Conservation (phyloP, 768 basidiomycete species). For the Rhodotorula babjevae region DNA sequence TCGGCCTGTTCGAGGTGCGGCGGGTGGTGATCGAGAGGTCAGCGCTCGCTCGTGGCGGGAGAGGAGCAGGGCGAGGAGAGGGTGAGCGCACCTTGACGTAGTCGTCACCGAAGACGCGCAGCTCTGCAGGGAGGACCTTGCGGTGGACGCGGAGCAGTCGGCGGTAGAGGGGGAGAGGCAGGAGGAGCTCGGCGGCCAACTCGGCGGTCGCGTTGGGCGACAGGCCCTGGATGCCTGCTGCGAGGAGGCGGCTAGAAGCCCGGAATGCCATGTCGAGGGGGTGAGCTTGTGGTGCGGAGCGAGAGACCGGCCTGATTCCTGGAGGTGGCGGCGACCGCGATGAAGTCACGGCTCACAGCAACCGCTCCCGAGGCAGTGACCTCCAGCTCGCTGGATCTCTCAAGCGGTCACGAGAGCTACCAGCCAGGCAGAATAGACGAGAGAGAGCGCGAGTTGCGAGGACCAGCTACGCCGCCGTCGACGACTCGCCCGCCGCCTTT, state of each 20-base stretch:
- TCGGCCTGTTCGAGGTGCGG: constrained; percentile 56
- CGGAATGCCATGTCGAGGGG: constrained; percentile 15
- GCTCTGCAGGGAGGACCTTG: constrained; percentile 62
- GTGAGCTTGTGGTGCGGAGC: background rate
- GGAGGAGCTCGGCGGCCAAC: constrained; percentile 30
- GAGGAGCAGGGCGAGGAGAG: background rate
- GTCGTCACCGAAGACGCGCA: constrained; percentile 76
- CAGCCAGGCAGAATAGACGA: too few species aligned
- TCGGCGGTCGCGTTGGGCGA: constrained; percentile 7
- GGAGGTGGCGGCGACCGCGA: background rate
- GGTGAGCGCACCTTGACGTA: constrained; percentile 61
- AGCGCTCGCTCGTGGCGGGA: background rate
- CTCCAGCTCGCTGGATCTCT: background rate
- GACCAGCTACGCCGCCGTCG: background rate
- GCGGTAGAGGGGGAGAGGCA: constrained; percentile 58
- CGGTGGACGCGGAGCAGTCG: constrained; percentile 72
- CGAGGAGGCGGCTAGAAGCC: background rate
- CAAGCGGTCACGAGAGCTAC: background rate
- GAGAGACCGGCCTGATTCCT: too few species aligned
- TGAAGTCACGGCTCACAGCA: too few species aligned
- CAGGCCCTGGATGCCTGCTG: constrained; percentile 1
- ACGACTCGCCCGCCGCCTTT: background rate
- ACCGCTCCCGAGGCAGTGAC: background rate
- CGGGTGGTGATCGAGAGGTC: background rate
- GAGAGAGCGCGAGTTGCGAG: background rate